Evolutionary conservation across 2,329 filamentous ascomycete genomes (phyloP).

Genomic region (Teratosphaeria gauchensis): DNA sequence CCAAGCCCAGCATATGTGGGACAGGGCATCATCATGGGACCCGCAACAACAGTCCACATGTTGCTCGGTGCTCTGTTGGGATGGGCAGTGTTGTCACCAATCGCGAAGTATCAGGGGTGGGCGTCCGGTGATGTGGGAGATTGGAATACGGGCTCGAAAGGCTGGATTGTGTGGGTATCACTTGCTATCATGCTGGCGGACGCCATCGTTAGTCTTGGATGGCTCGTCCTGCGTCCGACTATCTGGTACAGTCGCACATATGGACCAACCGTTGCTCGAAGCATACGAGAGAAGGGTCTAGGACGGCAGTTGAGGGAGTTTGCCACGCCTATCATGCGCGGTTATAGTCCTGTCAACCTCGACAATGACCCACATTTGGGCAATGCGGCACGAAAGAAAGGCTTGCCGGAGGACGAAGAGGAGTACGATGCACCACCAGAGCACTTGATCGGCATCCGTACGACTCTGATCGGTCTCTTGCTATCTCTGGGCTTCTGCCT

Average conservation of each 20-base stretch:
- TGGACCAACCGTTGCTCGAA: conserved; percentile 23
- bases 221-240: conserved; percentile 59
- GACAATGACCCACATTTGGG: conserved; percentile 1
- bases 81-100: conserved; percentile 81
- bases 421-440: conserved; percentile 73
- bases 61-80: conserved; percentile 78
- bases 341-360: conserved; percentile 31
- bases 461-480: conserved; percentile 65
- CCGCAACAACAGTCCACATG: conserved; percentile 92
- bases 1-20: conserved; percentile 95
- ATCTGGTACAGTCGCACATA: conserved; percentile 38
- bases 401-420: conserved; percentile 17
- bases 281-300: conserved; percentile 20
- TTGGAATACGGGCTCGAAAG: conserved; percentile 90
- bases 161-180: conserved; percentile 97
- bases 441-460: conserved; percentile 65
- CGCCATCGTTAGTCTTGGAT: conserved; percentile 76
- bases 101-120: conserved; percentile 81
- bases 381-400: neutral
- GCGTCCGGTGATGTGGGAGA: conserved; percentile 76
- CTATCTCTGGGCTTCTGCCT: conserved; percentile 73
- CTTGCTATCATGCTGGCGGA: conserved; percentile 95
- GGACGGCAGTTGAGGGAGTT: conserved; percentile 25
- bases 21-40: conserved; percentile 97
- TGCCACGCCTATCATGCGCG: conserved; percentile 24